Percentiles rank a stretch among this genome's conserved stretches.
Conservation (phyloP, 2,329 filamentous ascomycete species). For the Botrytis porri region DNA sequence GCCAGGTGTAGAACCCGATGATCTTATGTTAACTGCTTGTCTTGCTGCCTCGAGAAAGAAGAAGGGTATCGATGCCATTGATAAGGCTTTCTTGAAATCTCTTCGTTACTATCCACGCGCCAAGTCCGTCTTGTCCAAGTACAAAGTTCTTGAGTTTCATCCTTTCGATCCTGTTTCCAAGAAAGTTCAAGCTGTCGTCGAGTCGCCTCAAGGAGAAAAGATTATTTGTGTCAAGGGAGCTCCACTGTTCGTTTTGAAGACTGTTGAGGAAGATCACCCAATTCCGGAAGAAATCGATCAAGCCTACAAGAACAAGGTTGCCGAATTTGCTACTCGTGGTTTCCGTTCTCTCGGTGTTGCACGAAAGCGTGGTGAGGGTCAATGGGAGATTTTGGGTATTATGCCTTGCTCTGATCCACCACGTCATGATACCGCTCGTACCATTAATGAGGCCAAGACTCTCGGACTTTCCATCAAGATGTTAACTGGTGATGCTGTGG, state of each 20-base stretch:
- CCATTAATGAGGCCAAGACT: slow-evolving; percentile 83
- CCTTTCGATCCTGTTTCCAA: slow-evolving; percentile 93
- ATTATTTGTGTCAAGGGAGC: slow-evolving; percentile 91
- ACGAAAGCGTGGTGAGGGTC: slow-evolving; percentile 76
- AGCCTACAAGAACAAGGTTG: slow-evolving; percentile 89
- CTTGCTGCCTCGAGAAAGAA: slow-evolving; percentile 89
- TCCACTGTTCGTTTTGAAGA: slow-evolving; percentile 82
- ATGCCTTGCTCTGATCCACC: slow-evolving; percentile 93
- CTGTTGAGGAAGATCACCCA: slow-evolving; percentile 79
- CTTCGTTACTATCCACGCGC: slow-evolving; percentile 78
- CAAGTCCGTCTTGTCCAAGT: slow-evolving; percentile 77
- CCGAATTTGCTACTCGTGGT: slow-evolving; percentile 87
- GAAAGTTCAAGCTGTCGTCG: slow-evolving; percentile 81
- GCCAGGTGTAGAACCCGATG: slow-evolving; percentile 76
- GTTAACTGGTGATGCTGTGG: slow-evolving; percentile 92
- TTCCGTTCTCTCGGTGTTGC: slow-evolving; percentile 93
- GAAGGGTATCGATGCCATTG: slow-evolving; percentile 92
- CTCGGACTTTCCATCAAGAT: slow-evolving; percentile 92
- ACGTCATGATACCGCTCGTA: slow-evolving; percentile 85
- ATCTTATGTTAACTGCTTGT: slow-evolving; percentile 90
- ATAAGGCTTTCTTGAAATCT: slow-evolving; percentile 90
- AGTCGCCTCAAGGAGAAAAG: slow-evolving; percentile 77
- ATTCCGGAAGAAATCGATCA: slow-evolving; percentile 74
- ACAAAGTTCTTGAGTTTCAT: slow-evolving; percentile 79
- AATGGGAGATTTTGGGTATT: slow-evolving; percentile 91